Conservation (phyloP, 306 rosid genomes). For the Cicer arietinum region DNA sequence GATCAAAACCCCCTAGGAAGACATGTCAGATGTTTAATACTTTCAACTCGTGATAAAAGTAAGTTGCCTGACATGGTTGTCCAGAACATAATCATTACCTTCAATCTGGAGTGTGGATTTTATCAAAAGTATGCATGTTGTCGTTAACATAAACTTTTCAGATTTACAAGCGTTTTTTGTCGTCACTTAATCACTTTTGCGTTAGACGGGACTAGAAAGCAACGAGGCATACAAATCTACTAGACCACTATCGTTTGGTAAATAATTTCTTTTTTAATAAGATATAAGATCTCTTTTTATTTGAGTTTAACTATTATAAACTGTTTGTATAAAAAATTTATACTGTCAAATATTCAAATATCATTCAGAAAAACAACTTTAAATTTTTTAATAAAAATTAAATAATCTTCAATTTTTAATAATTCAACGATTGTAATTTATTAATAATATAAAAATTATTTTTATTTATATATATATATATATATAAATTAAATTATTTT, state of each 20-base stretch:
- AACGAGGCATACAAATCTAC: not conserved
- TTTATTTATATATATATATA: no score
- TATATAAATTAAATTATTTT: no score
- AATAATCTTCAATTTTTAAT: no score
- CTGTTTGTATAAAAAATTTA: no score
- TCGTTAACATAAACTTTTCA: slow-evolving; percentile 22
- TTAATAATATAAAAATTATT: no score
- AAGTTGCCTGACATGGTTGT: slow-evolving; percentile 1
- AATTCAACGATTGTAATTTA: no score
- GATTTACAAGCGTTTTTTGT: slow-evolving; percentile 1
- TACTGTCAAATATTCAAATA: no score
- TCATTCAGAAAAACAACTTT: no score
- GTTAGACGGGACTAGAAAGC: slow-evolving; percentile 42
- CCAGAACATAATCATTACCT: slow-evolving; percentile 29
- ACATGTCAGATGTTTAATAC: not conserved
- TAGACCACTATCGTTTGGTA: not conserved
- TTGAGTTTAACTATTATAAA: not conserved
- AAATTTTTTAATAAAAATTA: no score
- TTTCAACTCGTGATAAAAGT: slow-evolving; percentile 24
- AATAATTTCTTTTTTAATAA: not conserved
- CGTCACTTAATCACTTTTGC: slow-evolving; percentile 36
- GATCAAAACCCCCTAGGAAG: not conserved
- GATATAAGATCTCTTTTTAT: not conserved
- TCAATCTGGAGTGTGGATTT: not conserved
- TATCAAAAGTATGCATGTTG: slow-evolving; percentile 36